Evolutionary conservation across 1,284 basidiomycete species (phyloP).

Genomic region (Ustilago vetiveriae): DNA sequence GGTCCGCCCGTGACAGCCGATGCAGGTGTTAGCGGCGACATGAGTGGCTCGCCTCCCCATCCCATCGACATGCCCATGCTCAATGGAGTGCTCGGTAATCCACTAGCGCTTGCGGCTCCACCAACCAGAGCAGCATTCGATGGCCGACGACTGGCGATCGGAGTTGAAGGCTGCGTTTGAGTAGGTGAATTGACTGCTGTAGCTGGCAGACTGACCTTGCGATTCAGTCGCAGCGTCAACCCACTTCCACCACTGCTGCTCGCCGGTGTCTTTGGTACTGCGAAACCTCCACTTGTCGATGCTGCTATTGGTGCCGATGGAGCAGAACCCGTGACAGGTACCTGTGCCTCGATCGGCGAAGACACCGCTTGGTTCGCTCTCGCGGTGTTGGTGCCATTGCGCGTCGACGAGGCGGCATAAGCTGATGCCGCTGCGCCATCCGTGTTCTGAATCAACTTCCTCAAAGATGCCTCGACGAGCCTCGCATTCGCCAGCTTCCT

Average conservation of each 20-base stretch:
- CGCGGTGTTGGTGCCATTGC: not conserved
- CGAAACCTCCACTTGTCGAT: constrained; percentile 14
- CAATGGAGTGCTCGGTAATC: constrained; percentile 11
- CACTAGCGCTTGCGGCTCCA: not conserved
- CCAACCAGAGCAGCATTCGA: constrained; percentile 7
- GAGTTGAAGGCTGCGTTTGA: constrained; percentile 18
- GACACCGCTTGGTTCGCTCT: not conserved
- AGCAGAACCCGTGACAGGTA: not conserved
- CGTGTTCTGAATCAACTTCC: constrained; percentile 51
- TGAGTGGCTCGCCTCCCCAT: constrained; percentile 36
- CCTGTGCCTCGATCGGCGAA: not conserved
- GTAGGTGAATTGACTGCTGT: constrained; percentile 22
- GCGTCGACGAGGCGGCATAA: constrained; percentile 20
- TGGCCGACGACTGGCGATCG: constrained; percentile 11
- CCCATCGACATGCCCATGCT: constrained; percentile 32
- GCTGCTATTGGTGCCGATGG: not conserved
- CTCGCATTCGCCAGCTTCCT: constrained; percentile 57
- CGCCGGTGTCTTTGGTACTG: constrained; percentile 27
- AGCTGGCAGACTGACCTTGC: constrained; percentile 23
- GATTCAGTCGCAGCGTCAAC: constrained; percentile 38
- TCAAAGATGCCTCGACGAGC: constrained; percentile 54
- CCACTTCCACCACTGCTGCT: constrained; percentile 12
- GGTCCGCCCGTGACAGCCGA: constrained; percentile 6
- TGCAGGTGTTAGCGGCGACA: constrained; percentile 37
- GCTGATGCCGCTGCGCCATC: constrained; percentile 47